These are phyloP conservation scores for Aegilops longissima DNA, from an alignment of 176 grass and related monocot genomes.

Conservation along the genomic window DNA sequence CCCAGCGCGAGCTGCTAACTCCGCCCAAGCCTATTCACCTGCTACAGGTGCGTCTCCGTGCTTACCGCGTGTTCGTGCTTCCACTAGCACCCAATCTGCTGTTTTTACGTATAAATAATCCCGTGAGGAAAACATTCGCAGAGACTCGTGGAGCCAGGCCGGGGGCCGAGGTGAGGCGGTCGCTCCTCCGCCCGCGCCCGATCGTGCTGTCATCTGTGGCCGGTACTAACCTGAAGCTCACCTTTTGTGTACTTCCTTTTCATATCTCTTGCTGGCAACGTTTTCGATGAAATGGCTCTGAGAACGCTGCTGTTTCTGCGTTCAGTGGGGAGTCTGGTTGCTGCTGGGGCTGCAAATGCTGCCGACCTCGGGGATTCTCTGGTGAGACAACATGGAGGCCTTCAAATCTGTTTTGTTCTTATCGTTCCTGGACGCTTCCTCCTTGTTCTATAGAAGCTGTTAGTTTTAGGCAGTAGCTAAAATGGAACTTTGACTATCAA, in stretches of 20 bases:
- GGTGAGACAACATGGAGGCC: constrained; percentile 44
- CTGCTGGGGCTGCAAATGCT: constrained; percentile 54
- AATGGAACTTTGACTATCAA: no score
- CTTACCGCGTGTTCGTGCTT: not conserved
- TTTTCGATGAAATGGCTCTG: constrained; percentile 42
- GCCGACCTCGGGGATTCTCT: constrained; percentile 47
- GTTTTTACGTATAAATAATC: not conserved
- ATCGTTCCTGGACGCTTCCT: not conserved
- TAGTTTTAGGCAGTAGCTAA: no score
- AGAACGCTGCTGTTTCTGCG: constrained; percentile 16
- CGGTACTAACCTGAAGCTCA: not conserved
- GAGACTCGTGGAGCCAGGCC: not conserved
- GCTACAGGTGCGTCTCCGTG: not conserved
- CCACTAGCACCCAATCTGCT: not conserved
- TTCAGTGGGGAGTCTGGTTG: constrained; percentile 69
- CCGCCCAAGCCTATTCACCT: not conserved
- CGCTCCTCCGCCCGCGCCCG: not conserved
- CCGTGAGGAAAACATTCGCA: not conserved
- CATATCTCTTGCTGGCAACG: not conserved
- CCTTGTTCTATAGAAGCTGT: no score
- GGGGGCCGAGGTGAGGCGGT: not conserved
- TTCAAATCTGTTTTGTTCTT: not conserved
- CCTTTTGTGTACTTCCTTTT: not conserved
- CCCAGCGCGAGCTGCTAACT: not conserved
- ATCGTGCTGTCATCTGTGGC: constrained; percentile 29